Evolutionary conservation across 1,284 basidiomycete species (phyloP).

Genomic region (Tilletiaria anomala): DNA sequence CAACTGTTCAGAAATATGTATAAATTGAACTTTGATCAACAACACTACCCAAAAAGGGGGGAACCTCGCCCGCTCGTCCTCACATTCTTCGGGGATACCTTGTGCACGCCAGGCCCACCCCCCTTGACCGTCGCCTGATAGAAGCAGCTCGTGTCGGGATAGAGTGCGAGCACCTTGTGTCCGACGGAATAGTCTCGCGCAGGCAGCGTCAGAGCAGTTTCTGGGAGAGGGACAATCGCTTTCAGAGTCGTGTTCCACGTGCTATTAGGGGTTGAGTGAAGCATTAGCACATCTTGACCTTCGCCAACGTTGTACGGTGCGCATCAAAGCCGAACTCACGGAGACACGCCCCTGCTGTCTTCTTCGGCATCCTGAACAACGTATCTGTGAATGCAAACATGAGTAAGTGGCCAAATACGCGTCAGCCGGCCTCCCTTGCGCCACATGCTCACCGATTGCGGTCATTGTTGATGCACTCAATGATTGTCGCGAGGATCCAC

Average conservation of each 20-base stretch:
- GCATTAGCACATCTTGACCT: background rate
- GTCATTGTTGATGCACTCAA: slow-evolving; percentile 23
- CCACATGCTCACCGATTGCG: slow-evolving; percentile 10
- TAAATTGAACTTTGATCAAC: too few relatives aligned
- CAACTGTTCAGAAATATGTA: too few relatives aligned
- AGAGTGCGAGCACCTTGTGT: slow-evolving; percentile 32
- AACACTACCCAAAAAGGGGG: too few relatives aligned
- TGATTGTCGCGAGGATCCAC: slow-evolving; percentile 25
- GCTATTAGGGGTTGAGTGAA: background rate
- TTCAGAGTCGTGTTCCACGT: slow-evolving; percentile 23
- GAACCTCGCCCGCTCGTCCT: too few relatives aligned
- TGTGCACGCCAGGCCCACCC: slow-evolving; percentile 35
- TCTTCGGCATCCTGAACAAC: slow-evolving; percentile 22
- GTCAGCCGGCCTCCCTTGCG: background rate
- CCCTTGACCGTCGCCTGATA: slow-evolving; percentile 32
- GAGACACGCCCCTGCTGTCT: slow-evolving; percentile 1
- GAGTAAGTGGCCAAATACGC: background rate
- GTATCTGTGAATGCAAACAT: slow-evolving; percentile 1
- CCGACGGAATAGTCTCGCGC: slow-evolving; percentile 23
- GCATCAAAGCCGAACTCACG: background rate
- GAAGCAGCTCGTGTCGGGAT: slow-evolving; percentile 39
- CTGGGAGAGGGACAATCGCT: slow-evolving; percentile 33
- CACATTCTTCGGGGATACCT: too few relatives aligned
- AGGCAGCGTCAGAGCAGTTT: slow-evolving; percentile 24
- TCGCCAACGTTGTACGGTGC: background rate